Evolutionary conservation across 2,329 filamentous ascomycete genomes (phyloP).

Genomic region (Talaromyces funiculosus): DNA sequence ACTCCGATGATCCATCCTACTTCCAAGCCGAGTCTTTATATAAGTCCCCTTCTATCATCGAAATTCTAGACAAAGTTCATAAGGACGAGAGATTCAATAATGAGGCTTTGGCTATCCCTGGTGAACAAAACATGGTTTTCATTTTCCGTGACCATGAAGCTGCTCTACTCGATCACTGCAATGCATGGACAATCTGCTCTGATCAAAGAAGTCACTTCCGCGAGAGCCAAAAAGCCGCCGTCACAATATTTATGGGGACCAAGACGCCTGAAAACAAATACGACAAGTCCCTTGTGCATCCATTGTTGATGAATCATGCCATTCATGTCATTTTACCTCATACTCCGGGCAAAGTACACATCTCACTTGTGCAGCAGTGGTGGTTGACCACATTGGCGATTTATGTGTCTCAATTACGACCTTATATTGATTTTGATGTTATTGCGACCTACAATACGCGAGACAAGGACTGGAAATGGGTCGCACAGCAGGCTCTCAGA

Average conservation of each 20-base stretch:
- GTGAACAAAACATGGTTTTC: constrained; percentile 57
- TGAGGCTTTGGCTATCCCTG: constrained; percentile 52
- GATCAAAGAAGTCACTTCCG: constrained; percentile 70
- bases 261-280: constrained; percentile 48
- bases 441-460: constrained; percentile 57
- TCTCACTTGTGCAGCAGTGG: constrained; percentile 75
- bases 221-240: constrained; percentile 57
- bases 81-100: constrained; percentile 65
- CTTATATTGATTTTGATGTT: constrained; percentile 60
- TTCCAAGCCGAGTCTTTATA: constrained; percentile 56
- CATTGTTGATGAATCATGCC: constrained; percentile 81
- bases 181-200: constrained; percentile 65
- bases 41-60: constrained; percentile 57
- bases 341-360: constrained; percentile 66
- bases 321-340: constrained; percentile 77
- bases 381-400: constrained; percentile 76
- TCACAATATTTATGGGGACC: constrained; percentile 38
- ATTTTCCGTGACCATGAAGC: constrained; percentile 66
- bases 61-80: constrained; percentile 65
- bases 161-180: constrained; percentile 80
- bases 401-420: constrained; percentile 71
- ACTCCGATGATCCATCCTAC: constrained; percentile 67
- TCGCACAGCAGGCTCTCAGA: constrained; percentile 64
- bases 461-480: constrained; percentile 69
- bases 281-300: constrained; percentile 76